A percentile compares a stretch with the other conserved stretches of the same genome.
phyloP scores from a whole-genome alignment of 371 early-diverging fungal species.

The Mortierella sp. region DNA sequence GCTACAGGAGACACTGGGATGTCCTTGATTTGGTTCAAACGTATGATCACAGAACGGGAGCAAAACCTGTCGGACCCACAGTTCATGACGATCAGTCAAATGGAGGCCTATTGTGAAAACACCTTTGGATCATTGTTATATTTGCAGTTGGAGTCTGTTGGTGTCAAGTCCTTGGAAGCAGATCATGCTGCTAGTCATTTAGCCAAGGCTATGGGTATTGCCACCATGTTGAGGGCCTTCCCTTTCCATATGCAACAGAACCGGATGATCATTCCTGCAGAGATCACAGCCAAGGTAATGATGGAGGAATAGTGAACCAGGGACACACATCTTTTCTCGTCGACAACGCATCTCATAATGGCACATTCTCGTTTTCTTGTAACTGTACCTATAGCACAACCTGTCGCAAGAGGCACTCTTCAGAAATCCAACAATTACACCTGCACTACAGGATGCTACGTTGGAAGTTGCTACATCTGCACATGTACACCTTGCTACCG shows the following conservation, averaged over 20 bases:
- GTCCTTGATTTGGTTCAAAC: slow-evolving; percentile 51
- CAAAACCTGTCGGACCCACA: slow-evolving; percentile 72
- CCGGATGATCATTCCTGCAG: slow-evolving; percentile 74
- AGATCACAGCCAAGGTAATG: slow-evolving; percentile 81
- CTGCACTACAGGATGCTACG: slow-evolving; percentile 73
- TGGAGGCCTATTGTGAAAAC: slow-evolving; percentile 91
- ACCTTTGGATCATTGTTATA: slow-evolving; percentile 87
- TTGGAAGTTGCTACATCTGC: slow-evolving; percentile 86
- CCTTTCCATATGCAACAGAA: slow-evolving; percentile 76
- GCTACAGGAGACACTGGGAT: slow-evolving; percentile 21
- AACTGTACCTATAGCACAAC: slow-evolving; percentile 59
- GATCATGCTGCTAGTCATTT: slow-evolving; percentile 93
- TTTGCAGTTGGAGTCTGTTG: slow-evolving; percentile 87
- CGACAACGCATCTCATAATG: background rate
- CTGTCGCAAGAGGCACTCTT: slow-evolving; percentile 79
- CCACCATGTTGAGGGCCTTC: slow-evolving; percentile 76
- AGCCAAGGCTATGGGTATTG: slow-evolving; percentile 88
- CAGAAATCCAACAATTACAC: slow-evolving; percentile 68
- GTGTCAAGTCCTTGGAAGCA: slow-evolving; percentile 81
- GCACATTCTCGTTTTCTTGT: slow-evolving; percentile 4
- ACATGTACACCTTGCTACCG: slow-evolving; percentile 82
- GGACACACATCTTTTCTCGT: too few relatives aligned
- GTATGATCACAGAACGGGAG: slow-evolving; percentile 62
- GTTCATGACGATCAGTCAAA: slow-evolving; percentile 77
- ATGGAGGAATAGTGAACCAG: background rate